Percentiles rank a stretch among this genome's conserved stretches.
These are phyloP conservation scores for Melastoma malabathricum DNA, from an alignment of 345 rosid genomes.

Conservation along the genomic window DNA sequence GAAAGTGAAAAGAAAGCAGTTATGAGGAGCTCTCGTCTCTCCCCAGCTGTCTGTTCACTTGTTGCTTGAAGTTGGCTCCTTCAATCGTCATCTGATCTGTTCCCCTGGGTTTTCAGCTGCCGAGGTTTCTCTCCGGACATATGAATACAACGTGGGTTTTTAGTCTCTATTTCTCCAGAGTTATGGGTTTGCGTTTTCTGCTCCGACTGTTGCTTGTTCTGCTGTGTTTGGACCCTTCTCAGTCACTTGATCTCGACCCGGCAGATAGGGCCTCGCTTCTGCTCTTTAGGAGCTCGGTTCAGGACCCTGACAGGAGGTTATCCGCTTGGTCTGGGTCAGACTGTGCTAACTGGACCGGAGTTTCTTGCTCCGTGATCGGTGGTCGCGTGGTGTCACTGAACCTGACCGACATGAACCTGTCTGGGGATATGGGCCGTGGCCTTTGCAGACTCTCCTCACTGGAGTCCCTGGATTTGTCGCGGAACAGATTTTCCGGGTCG, in stretches of 20 bases:
- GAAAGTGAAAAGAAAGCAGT: too few species aligned
- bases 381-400: slow-evolving; percentile 50
- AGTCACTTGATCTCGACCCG: slow-evolving; percentile 32
- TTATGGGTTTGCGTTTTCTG: not conserved
- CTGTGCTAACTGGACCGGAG: slow-evolving; percentile 72
- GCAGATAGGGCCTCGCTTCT: slow-evolving; percentile 46
- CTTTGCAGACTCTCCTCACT: slow-evolving; percentile 50
- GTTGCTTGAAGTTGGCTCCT: too few species aligned
- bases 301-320: slow-evolving; percentile 41
- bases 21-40: too few species aligned
- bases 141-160: too few species aligned
- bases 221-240: slow-evolving; percentile 20
- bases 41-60: too few species aligned
- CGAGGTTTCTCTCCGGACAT: too few species aligned
- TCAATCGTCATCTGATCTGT: too few species aligned
- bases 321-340: slow-evolving; percentile 52
- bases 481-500: slow-evolving; percentile 38
- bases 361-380: slow-evolving; percentile 38
- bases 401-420: slow-evolving; percentile 39
- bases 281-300: slow-evolving; percentile 36
- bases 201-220: slow-evolving; percentile 15
- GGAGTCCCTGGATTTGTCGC: slow-evolving; percentile 38
- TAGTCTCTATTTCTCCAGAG: too few species aligned
- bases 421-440: slow-evolving; percentile 46
- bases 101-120: too few species aligned